Evolutionary conservation across 768 basidiomycete genomes (phyloP), one percentile per base, ranked within the genome.

Genomic region (Phlegmacium glaucopus): DNA sequence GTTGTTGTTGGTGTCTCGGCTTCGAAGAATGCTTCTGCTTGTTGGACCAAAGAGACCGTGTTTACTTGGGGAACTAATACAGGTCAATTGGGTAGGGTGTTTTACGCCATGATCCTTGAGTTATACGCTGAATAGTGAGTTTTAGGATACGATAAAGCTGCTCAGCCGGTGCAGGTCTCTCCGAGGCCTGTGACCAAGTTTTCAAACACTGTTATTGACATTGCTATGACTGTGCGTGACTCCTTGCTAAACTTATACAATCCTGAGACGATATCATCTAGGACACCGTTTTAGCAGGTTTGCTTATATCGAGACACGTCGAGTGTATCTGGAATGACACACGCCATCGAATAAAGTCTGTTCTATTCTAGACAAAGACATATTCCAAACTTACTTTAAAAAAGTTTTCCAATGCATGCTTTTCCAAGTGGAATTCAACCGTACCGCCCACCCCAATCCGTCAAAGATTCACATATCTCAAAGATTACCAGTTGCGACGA

Each of bases 51-150:
- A 4, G 65, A 63, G 9, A 69, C 80, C 36, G 77, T 92, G 2
- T 94, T 78, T 62, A 92, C 91, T 0, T 98, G 94, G 94, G 96
- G 96, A 0, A 90, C 86, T 18, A 96, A 97, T 64, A 78, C 76
- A 35, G 96, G 96, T 1, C 96, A 99, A 62, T 75, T 98, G 4
- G 94, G 94, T 83, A 50, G 44, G n/a, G 75, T 59, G 18, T 30
- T 28, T 18, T 27, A 8, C 13, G 16, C 26, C 32, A 8, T 27
- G 29, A 15, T 27, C 40, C 42, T 39, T 15, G 17, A 28, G 30
- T 8, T 9, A 48, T 16, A 11, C 8, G 16, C 13, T 36, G 7
- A 53, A 27, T 44, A 27, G 38, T 41, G 9, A 43, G 7, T 38
- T 6, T 2, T 41, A 89, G 89, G 90, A 1, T 94, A 94, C 54